Evolutionary conservation across 768 basidiomycete genomes (phyloP), one percentile per base, ranked within the genome.

Genomic region (Leccinum variicolor): DNA sequence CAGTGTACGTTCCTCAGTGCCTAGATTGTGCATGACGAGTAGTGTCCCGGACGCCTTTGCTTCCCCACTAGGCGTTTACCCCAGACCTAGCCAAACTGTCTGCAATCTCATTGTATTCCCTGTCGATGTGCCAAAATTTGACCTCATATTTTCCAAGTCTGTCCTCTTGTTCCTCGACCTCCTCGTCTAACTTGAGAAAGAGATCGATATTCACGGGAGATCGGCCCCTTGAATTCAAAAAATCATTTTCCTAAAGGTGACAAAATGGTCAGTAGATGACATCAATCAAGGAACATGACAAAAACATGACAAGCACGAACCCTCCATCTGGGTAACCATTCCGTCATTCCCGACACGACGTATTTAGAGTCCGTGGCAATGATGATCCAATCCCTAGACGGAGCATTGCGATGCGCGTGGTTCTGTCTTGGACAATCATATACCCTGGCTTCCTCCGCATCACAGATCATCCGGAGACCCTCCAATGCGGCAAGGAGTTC

Each of bases 391-490:
- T 19, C 39, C n/a, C 1, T 41, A 19, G 39, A 41, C 4, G 0
- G 39, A 19, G 39, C 39, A 41, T 41, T 41, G n/a, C 39, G 39
- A 41, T 41, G 39, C n/a, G n/a, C 9, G 9, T 47, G 2, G 46
- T 21, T 15, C 23, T 25, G 14, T 25, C 23, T 14, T 25, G 9
- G 39, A 41, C 39, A 41, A 5, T 6, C 36, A 39, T 45, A 6
- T 15, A 2, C 6, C 14, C 45, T 9, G 2, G 21, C 45, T 19
- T 69, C 70, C 72, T 29, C 31, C 25, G 6, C 62, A 65, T 28
- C 69, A 55, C 68, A 69, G 68, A 57, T 54, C 7, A 3, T 73
- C 67, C 1, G 68, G 67, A 39, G 71, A 68, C 53, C 46, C 10
- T 25, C 31, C 17, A 54, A 10, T 7, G 46, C 45, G 17, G 53